phyloP scores from a whole-genome alignment of 495 filamentous ascomycete species.

The Umbilicaria muhlenbergii region DNA sequence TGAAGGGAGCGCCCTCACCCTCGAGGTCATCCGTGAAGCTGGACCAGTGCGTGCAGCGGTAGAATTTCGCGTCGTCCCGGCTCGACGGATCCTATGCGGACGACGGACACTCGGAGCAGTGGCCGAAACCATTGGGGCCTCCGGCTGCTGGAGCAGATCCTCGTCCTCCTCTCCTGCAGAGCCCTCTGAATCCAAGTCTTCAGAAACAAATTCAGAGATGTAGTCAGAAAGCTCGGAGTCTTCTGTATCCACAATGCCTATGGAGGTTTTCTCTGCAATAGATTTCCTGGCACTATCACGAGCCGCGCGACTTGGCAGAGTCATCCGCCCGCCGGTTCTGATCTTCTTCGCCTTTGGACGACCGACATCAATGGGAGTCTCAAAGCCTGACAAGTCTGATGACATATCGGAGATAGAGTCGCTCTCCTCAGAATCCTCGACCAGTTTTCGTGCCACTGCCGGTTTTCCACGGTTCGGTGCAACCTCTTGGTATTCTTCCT shows the following conservation, averaged over 20 bases:
- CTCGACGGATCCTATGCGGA: neutral
- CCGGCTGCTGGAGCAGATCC: conserved; percentile 1
- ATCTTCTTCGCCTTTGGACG: neutral
- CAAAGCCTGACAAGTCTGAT: neutral
- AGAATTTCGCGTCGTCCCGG: neutral
- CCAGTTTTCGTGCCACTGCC: conserved; percentile 7
- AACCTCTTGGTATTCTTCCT: conserved; percentile 38
- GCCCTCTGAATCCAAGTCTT: conserved; percentile 4
- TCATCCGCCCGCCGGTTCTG: neutral
- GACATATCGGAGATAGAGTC: neutral
- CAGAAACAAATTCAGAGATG: conserved; percentile 3
- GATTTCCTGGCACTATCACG: conserved; percentile 7
- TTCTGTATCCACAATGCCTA: conserved; percentile 5
- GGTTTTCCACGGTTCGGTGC: conserved; percentile 16
- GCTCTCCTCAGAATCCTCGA: conserved; percentile 5
- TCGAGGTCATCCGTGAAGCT: conserved; percentile 10
- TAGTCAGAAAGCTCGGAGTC: conserved; percentile 6
- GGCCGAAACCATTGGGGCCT: conserved; percentile 1
- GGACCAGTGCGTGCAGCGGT: conserved; percentile 15
- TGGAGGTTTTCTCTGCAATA: neutral
- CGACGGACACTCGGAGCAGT: conserved; percentile 1
- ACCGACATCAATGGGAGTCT: neutral
- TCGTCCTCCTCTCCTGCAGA: conserved; percentile 17
- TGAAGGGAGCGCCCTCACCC: conserved; percentile 10
- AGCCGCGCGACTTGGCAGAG: conserved; percentile 7